Evolutionary conservation across 345 rosid genomes (phyloP).

Genomic region (Eucalyptus regnans): DNA sequence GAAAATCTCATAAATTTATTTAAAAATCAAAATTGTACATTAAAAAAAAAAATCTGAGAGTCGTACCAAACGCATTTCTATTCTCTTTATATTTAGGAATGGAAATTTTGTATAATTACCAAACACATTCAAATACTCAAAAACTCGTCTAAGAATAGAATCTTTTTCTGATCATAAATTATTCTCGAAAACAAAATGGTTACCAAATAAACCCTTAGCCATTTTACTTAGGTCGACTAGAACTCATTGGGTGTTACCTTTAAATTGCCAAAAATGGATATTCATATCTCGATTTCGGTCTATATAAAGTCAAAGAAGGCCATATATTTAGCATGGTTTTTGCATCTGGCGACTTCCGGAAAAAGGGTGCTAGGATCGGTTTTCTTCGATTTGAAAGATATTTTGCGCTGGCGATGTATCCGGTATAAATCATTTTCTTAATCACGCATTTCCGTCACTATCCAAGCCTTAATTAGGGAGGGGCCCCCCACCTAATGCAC

Average conservation of each 20-base stretch:
- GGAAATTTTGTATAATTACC: no score
- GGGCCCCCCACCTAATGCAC: neutral
- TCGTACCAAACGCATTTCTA: rapidly evolving
- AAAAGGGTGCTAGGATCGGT: neutral
- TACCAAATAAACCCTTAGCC: neutral
- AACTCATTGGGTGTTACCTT: neutral
- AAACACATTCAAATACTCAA: rapidly evolving
- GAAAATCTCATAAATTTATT: no score
- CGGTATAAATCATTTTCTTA: neutral
- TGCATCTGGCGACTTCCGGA: neutral
- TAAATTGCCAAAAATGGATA: neutral
- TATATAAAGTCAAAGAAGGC: neutral
- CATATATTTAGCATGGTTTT: neutral
- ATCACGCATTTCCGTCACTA: neutral
- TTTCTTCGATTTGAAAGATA: neutral
- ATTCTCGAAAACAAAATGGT: rapidly evolving
- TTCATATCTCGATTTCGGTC: neutral
- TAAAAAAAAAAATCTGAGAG: no score
- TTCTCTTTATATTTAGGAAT: rapidly evolving
- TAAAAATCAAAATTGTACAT: no score
- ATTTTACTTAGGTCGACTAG: neutral
- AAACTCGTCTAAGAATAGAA: no score
- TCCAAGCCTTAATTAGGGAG: neutral
- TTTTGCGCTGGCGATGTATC: neutral
- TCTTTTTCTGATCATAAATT: no score